These are phyloP conservation scores for Apiotrichum montevideense DNA, from an alignment of 1,284 basidiomycete genomes.

Conservation along the genomic window DNA sequence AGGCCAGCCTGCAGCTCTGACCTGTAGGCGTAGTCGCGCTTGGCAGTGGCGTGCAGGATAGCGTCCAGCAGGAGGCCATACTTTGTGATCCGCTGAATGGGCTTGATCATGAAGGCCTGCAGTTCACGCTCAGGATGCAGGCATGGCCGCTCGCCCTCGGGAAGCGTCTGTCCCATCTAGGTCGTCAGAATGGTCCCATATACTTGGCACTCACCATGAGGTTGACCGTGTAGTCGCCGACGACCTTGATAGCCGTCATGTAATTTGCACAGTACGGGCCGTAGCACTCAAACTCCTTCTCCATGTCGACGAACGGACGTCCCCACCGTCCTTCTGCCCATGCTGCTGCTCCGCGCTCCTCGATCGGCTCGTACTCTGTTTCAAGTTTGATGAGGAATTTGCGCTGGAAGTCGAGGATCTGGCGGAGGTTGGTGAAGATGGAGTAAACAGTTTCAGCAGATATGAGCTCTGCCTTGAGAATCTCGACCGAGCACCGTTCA, in stretches of 20 bases:
- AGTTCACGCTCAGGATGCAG: conserved; percentile 57
- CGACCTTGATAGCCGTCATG: conserved; percentile 74
- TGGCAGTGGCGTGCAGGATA: conserved; percentile 37
- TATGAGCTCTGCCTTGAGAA: conserved; percentile 75
- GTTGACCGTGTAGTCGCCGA: conserved; percentile 76
- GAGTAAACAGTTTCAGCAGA: conserved; percentile 91
- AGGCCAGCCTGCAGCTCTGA: conserved; percentile 79
- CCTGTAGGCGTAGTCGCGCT: conserved; percentile 60
- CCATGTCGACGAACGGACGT: conserved; percentile 63
- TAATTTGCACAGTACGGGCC: conserved; percentile 98
- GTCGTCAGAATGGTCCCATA: conserved; percentile 8
- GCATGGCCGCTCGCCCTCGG: conserved; percentile 31
- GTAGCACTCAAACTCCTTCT: conserved; percentile 88
- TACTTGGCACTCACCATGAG: conserved; percentile 59
- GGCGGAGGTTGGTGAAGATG: conserved; percentile 92
- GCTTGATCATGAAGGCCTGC: conserved; percentile 73
- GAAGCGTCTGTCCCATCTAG: conserved; percentile 34
- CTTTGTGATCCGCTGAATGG: conserved; percentile 71
- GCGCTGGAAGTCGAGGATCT: conserved; percentile 88
- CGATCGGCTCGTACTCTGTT: conserved; percentile 59
- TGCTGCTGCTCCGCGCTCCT: conserved; percentile 51
- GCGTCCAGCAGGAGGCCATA: conserved; percentile 61
- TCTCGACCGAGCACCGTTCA: conserved; percentile 75
- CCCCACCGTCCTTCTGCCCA: conserved; percentile 91
- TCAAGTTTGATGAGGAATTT: conserved; percentile 93